phyloP scores from a whole-genome alignment of 805 yeast species.

The Ogataea kodamae region DNA sequence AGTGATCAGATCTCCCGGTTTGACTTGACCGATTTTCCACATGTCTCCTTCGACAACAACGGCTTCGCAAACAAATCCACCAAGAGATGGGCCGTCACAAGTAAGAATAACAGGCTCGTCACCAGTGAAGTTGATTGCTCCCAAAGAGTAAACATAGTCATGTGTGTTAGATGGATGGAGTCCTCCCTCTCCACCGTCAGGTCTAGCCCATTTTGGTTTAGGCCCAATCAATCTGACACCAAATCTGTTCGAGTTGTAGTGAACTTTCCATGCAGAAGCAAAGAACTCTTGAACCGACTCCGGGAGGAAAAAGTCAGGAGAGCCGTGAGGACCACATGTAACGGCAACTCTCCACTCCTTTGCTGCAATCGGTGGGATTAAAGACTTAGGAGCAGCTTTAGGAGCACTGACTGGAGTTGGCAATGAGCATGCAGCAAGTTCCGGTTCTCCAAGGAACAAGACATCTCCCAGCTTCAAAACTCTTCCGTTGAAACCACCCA shows the following conservation, averaged over 20 bases:
- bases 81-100: conserved; percentile 96
- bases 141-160: conserved; percentile 93
- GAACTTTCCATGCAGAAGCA: conserved; percentile 82
- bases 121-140: conserved; percentile 97
- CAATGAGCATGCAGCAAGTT: conserved; percentile 58
- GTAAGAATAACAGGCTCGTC: conserved; percentile 97
- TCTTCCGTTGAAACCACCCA: conserved; percentile 96
- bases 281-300: conserved; percentile 79
- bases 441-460: conserved; percentile 78
- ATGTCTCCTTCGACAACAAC: conserved; percentile 94
- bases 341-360: conserved; percentile 84
- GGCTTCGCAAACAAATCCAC: conserved; percentile 96
- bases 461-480: conserved; percentile 91
- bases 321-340: conserved; percentile 96
- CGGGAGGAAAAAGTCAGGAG: conserved; percentile 86
- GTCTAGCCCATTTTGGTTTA: conserved; percentile 94
- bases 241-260: conserved; percentile 94
- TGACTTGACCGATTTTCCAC: conserved; percentile 98
- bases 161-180: conserved; percentile 98
- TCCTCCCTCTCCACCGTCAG: conserved; percentile 97
- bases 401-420: conserved; percentile 75
- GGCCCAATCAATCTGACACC: conserved; percentile 95
- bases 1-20: conserved; percentile 83
- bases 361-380: conserved; percentile 52
- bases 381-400: conserved; percentile 46